A percentile compares a stretch with the other conserved stretches of the same genome.
phyloP scores from a whole-genome alignment of 768 basidiomycete genomes.

The Boletus tylopilopsis region DNA sequence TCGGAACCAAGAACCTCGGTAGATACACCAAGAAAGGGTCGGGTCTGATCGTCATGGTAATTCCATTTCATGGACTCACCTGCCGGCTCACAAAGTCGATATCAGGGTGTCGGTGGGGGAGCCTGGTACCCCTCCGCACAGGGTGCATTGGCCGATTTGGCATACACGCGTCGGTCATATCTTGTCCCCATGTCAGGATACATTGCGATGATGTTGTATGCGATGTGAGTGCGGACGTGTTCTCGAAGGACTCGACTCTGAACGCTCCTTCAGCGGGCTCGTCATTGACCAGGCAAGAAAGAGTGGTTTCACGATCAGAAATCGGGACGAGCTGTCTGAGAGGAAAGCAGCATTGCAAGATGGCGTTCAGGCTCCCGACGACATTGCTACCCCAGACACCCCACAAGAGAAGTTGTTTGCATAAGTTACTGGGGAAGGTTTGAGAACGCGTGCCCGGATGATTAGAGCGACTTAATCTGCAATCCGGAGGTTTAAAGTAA shows the following conservation, averaged over 20 bases:
- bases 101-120: constrained; percentile 56
- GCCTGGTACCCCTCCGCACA: constrained; percentile 70
- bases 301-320: constrained; percentile 48
- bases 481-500: constrained; percentile 1
- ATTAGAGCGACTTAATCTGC: neutral
- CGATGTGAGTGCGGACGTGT: constrained; percentile 39
- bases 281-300: constrained; percentile 48
- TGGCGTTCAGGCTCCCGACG: neutral
- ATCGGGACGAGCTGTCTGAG: constrained; percentile 39
- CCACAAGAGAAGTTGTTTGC: constrained; percentile 13
- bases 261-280: constrained; percentile 41
- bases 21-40: constrained; percentile 58
- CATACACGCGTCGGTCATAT: constrained; percentile 52
- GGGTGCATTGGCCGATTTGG: constrained; percentile 48
- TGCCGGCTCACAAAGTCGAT: neutral
- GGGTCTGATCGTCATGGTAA: constrained; percentile 59
- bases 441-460: constrained; percentile 1
- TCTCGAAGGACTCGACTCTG: neutral
- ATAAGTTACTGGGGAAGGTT: constrained; percentile 12
- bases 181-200: constrained; percentile 60
- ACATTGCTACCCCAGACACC: neutral
- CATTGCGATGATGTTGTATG: constrained; percentile 54
- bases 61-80: neutral
- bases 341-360: constrained; percentile 8
- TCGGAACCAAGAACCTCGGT: constrained; percentile 62